Conservation (phyloP, 2,329 filamentous ascomycete species). For the Neurospora sp. region DNA sequence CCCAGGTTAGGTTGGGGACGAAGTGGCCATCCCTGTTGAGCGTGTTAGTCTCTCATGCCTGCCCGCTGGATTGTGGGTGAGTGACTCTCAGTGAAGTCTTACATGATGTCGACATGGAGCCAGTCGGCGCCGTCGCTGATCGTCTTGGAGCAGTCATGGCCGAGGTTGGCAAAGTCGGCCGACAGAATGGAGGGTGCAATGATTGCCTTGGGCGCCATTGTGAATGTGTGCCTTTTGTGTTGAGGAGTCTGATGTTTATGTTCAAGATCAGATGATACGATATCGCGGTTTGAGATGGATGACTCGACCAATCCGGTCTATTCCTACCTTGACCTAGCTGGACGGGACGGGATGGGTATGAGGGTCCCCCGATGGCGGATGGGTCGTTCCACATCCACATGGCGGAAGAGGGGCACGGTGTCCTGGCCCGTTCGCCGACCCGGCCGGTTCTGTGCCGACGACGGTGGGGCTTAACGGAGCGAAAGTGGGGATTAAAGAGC, state of each 20-base stretch:
- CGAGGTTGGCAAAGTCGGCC: constrained; percentile 86
- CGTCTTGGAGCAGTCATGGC: constrained; percentile 74
- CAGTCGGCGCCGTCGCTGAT: constrained; percentile 84
- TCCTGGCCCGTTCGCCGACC: background rate
- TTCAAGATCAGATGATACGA: background rate
- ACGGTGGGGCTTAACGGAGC: background rate
- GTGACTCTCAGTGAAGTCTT: constrained; percentile 14
- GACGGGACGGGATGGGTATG: background rate
- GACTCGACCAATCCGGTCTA: background rate
- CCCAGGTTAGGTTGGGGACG: constrained; percentile 97
- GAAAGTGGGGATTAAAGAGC: background rate
- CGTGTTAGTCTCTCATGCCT: too few relatives aligned
- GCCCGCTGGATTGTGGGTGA: too few relatives aligned
- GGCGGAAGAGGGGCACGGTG: background rate
- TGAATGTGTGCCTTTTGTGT: constrained; percentile 2
- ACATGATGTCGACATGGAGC: constrained; percentile 91
- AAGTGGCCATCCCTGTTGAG: constrained; percentile 84
- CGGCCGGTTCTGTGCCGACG: background rate
- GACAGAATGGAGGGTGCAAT: constrained; percentile 98
- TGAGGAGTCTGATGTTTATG: background rate
- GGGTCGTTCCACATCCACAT: background rate
- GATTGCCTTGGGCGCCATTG: constrained; percentile 82
- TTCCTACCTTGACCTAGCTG: background rate
- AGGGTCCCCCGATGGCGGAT: background rate
- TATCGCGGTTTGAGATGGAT: background rate